Evolutionary conservation across 148 eudicot genomes (phyloP).

Genomic region (Diospyros lotus): DNA sequence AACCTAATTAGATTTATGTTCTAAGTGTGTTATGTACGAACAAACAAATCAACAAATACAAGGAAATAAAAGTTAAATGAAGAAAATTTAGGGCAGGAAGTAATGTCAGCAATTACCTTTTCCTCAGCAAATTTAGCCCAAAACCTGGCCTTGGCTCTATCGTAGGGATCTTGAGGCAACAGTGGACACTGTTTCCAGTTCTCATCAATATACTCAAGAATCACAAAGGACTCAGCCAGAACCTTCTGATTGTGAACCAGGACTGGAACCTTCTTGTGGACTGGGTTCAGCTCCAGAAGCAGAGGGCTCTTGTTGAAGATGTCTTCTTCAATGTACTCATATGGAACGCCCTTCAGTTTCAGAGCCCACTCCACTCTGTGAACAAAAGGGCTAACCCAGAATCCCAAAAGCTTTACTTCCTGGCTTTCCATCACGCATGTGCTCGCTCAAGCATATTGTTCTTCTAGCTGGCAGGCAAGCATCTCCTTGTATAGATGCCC

Average conservation of each 20-base stretch:
- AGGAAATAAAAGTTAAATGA: not conserved
- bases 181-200: conserved; percentile 12
- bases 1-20: too few species aligned
- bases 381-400: conserved; percentile 22
- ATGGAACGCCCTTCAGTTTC: conserved; percentile 21
- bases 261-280: conserved; percentile 17
- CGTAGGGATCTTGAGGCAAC: conserved; percentile 22
- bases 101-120: conserved; percentile 4
- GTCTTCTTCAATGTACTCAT: conserved; percentile 28
- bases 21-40: not conserved
- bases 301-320: conserved; percentile 17
- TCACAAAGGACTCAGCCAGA: conserved; percentile 8
- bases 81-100: not conserved
- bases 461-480: too few species aligned
- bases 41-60: not conserved
- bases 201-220: conserved; percentile 30
- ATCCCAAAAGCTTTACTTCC: conserved; percentile 18
- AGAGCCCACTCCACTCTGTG: conserved; percentile 23
- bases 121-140: conserved; percentile 20
- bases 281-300: conserved; percentile 18
- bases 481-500: too few species aligned
- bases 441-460: too few species aligned
- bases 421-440: not conserved
- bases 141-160: conserved; percentile 17
- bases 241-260: conserved; percentile 20